These are phyloP conservation scores for Actinomortierella ambigua DNA, from an alignment of 371 early-diverging fungal genomes.

Conservation along the genomic window DNA sequence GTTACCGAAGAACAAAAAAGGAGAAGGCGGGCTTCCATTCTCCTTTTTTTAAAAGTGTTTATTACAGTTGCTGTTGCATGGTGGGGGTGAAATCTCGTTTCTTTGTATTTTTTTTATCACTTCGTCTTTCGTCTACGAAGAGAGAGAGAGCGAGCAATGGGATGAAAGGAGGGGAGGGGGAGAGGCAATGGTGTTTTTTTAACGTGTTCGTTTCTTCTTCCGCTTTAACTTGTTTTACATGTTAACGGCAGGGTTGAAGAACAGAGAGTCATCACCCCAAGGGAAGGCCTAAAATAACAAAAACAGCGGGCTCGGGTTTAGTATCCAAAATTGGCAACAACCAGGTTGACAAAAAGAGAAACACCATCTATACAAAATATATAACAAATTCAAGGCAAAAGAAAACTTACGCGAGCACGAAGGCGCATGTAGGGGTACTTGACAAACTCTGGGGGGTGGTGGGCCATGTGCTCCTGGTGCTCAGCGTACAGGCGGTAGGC, in stretches of 20 bases:
- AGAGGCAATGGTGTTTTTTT: neutral
- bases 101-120: too few relatives aligned
- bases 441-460: slow-evolving; percentile 41
- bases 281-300: slow-evolving; percentile 40
- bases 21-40: too few relatives aligned
- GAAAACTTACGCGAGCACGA: slow-evolving; percentile 30
- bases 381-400: neutral
- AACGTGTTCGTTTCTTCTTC: too few relatives aligned
- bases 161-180: too few relatives aligned
- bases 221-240: too few relatives aligned
- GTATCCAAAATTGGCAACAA: neutral
- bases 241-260: slow-evolving; percentile 49
- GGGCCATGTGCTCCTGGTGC: slow-evolving; percentile 48
- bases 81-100: neutral
- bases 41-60: too few relatives aligned
- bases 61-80: neutral
- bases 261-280: slow-evolving; percentile 49
- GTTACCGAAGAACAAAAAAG: too few relatives aligned
- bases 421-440: slow-evolving; percentile 48
- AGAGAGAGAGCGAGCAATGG: too few relatives aligned
- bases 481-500: slow-evolving; percentile 43
- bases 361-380: too few relatives aligned
- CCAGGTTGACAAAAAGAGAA: neutral
- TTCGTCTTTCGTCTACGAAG: too few relatives aligned
- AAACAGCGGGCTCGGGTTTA: neutral